Evolutionary conservation across 371 early-diverging fungal genomes (phyloP).

Genomic region (Mucor circinelloides): DNA sequence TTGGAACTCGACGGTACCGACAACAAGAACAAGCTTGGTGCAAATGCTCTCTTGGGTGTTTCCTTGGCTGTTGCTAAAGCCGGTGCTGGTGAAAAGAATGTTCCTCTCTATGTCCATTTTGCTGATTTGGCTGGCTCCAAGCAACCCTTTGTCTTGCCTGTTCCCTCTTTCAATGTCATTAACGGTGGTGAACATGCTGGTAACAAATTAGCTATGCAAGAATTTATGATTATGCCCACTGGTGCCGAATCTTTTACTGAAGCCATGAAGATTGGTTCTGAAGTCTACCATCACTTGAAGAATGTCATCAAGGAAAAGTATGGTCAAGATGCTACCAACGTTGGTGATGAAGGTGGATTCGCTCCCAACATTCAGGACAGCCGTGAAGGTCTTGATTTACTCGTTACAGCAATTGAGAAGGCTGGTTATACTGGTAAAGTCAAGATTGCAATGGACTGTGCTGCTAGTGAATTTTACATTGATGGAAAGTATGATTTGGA

Average conservation of each 20-base stretch:
- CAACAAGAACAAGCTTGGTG: slow-evolving; percentile 96
- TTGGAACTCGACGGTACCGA: slow-evolving; percentile 91
- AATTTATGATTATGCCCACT: slow-evolving; percentile 99
- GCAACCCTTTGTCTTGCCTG: slow-evolving; percentile 90
- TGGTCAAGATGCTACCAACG: slow-evolving; percentile 97
- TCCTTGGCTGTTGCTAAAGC: slow-evolving; percentile 96
- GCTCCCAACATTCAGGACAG: slow-evolving; percentile 99
- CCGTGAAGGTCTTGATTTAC: slow-evolving; percentile 94
- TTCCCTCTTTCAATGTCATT: slow-evolving; percentile 99
- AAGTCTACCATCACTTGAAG: slow-evolving; percentile 97
- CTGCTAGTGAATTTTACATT: slow-evolving; percentile 97
- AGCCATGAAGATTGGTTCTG: slow-evolving; percentile 97
- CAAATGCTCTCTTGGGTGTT: slow-evolving; percentile 98
- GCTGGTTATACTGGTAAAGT: slow-evolving; percentile 95
- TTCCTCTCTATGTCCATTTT: slow-evolving; percentile 93
- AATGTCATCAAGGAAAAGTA: slow-evolving; percentile 96
- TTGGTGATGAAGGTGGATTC: slow-evolving; percentile 99
- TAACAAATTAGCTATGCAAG: slow-evolving; percentile 99
- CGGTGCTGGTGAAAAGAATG: slow-evolving; percentile 90
- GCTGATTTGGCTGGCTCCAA: slow-evolving; percentile 82
- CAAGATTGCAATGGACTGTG: slow-evolving; percentile 98
- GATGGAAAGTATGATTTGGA: slow-evolving; percentile 96
- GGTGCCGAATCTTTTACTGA: slow-evolving; percentile 92
- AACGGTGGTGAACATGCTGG: slow-evolving; percentile 99
- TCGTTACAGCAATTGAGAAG: slow-evolving; percentile 86